Percentiles rank a stretch among this genome's conserved stretches.
Evolutionary conservation across 1,284 basidiomycete genomes (phyloP).

Genomic region (Butyriboletus appendiculatus): DNA sequence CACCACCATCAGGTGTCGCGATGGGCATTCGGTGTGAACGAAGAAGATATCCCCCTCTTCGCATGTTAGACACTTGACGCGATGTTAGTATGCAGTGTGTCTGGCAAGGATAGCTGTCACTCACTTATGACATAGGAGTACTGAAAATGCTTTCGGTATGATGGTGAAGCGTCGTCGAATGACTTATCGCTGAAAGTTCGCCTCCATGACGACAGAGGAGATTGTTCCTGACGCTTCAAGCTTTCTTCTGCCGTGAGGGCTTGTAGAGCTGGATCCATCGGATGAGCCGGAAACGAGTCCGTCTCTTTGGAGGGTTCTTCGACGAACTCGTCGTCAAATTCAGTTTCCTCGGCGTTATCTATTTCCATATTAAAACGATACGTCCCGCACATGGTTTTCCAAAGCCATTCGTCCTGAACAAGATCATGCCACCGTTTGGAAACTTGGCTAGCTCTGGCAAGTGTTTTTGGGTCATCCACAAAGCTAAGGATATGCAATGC

Average conservation of each 20-base stretch:
- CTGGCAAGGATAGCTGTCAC: slow-evolving; percentile 26
- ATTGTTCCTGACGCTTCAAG: slow-evolving; percentile 26
- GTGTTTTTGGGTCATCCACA: slow-evolving; percentile 79
- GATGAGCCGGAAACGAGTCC: slow-evolving; percentile 35
- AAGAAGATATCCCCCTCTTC: slow-evolving; percentile 76
- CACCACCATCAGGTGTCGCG: slow-evolving; percentile 59
- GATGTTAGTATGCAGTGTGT: slow-evolving; percentile 2
- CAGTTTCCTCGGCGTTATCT: slow-evolving; percentile 10
- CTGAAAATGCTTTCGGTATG: slow-evolving; percentile 76
- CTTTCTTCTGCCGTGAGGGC: slow-evolving; percentile 39
- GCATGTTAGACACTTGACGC: slow-evolving; percentile 79
- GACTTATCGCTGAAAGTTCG: slow-evolving; percentile 18
- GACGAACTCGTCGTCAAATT: slow-evolving; percentile 12
- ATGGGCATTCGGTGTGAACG: slow-evolving; percentile 69
- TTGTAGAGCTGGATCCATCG: slow-evolving; percentile 43
- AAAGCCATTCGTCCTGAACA: slow-evolving; percentile 81
- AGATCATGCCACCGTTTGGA: slow-evolving; percentile 78
- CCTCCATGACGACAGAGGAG: slow-evolving; percentile 25
- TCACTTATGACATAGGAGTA: slow-evolving; percentile 74
- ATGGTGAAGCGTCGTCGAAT: slow-evolving; percentile 38
- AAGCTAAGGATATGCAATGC: slow-evolving; percentile 81
- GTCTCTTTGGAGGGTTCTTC: slow-evolving; percentile 31
- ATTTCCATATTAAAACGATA: slow-evolving; percentile 49
- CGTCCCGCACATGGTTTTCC: slow-evolving; percentile 77
- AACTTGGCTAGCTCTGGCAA: slow-evolving; percentile 75